Base-by-base conservation (phyloP, 2,329 filamentous ascomycete species). In the Colletotrichum tropicale region DNA sequence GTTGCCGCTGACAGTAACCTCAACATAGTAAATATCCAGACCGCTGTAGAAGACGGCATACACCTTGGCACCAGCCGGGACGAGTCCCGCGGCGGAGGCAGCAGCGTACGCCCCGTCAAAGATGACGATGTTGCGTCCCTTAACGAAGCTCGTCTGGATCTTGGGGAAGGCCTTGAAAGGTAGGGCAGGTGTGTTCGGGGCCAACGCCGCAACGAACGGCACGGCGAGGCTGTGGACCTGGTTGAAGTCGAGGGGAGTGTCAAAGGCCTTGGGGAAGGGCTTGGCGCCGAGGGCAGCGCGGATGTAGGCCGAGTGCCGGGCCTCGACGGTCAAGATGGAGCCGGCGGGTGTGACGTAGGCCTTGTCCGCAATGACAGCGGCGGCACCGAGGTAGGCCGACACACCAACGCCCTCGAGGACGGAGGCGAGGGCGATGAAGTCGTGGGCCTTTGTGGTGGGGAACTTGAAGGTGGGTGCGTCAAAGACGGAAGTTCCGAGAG, bases 331-430 rank as follows among this genome's bases (percentile, higher is more conserved):
- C 38, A 94, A 85, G 80, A 94, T 92, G 71, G 89, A 89, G 30
- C 89, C 92, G 2, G 92, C 92, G 6, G 88, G 89, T 1, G 89
- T 90, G 61, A 94, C 84, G 83, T 93, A 93, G 26, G 85, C 84
- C 77, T 91, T 88, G 81, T 88, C 87, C 76, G 89, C 87, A 77
- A 91, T 92, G 75, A 86, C 85, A 28, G 88, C 88, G 8, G 92
- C 92, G 21, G 91, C 92, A 61, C 91, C 91, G 61, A 94, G 85
- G 84, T 92, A 93, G 5, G 93, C 86, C 2, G 89, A 90, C 84
- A 94, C 92, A 10, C 92, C 89, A 32, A 92, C 88, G 79, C 94
- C 92, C 73, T 93, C 89, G 28, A 94, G 86, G 80, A 94, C 91
- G 70, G 89, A 89, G 28, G 90, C 92, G 1, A 92, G 92, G 6